phyloP scores from a whole-genome alignment of 2,329 filamentous ascomycete genomes.

The Calonectria pseudoturangicola region DNA sequence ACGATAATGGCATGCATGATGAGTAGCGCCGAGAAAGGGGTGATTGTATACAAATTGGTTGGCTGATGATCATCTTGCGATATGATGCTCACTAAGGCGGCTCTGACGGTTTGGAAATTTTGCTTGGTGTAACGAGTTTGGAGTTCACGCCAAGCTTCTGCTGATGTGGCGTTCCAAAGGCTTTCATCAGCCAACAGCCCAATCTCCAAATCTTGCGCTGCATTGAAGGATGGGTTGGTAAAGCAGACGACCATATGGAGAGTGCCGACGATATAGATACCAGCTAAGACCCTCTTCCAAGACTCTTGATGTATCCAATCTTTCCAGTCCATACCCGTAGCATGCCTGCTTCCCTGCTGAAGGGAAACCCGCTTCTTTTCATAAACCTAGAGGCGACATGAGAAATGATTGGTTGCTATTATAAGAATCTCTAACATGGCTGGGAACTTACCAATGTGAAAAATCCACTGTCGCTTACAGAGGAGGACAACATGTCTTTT shows the following conservation, averaged over 20 bases:
- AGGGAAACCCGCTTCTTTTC: not conserved
- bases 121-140: not conserved
- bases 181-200: not conserved
- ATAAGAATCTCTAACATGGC: not conserved
- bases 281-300: constrained; percentile 11
- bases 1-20: constrained; percentile 1
- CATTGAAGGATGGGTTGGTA: not conserved
- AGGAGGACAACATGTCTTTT: not conserved
- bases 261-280: not conserved
- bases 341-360: not conserved
- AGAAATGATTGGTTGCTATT: not conserved
- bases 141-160: not conserved
- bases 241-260: constrained; percentile 2
- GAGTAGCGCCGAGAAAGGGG: not conserved
- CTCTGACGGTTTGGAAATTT: not conserved
- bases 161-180: constrained; percentile 4
- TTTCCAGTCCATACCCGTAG: not conserved
- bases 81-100: not conserved
- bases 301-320: not conserved
- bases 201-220: constrained; percentile 6
- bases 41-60: not conserved
- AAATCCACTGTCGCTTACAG: not conserved
- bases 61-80: not conserved
- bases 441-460: not conserved
- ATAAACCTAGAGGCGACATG: not conserved